Evolutionary conservation across 768 basidiomycete genomes (phyloP), one percentile per base, ranked within the genome.

Genomic region (Lactarius evosmus): DNA sequence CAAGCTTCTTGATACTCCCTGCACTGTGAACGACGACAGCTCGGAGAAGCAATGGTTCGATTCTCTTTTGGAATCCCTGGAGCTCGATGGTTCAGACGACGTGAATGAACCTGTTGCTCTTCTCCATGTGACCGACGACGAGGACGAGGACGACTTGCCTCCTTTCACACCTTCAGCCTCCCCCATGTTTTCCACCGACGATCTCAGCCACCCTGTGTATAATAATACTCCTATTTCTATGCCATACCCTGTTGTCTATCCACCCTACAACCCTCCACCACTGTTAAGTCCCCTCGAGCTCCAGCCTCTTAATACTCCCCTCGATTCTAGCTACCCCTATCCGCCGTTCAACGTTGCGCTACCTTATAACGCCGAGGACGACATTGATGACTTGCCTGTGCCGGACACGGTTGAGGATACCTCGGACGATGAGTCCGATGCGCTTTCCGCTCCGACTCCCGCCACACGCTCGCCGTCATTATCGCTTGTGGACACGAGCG

Each of bases 31-130:
- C 69, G 70, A 70, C 65, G 78, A 77, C 66, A 77, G 78, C 67
- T 85, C 87, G 19, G 91, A 94, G 75, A 85, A 85, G 58, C 82
- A 85, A 70, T 93, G 91, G 91, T 82, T 93, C 57, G 88, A 93
- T 74, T 88, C 90, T 40, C 77, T 93, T 59, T 74, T 93, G 69
- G 87, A 92, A 77, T 82, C 81, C 11, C 80, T 93, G 34, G 84
- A 81, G 71, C 86, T 84, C 62, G 86, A 87, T 56, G 85, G 88
- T 50, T 85, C 89, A 60, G 85, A 88, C 56, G 60, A 54, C 67
- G 76, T 82, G 61, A 72, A 76, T 32, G 83, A 83, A 62, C 77
- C 76, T 62, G 74, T 78, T 46, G 78, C 85, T n/a, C 74, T 78
- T 58, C 71, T 79, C 16, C 77, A 80, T 54, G 79, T 75, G 19